phyloP scores from a whole-genome alignment of 768 basidiomycete species.

The Suillus tomentosus region DNA sequence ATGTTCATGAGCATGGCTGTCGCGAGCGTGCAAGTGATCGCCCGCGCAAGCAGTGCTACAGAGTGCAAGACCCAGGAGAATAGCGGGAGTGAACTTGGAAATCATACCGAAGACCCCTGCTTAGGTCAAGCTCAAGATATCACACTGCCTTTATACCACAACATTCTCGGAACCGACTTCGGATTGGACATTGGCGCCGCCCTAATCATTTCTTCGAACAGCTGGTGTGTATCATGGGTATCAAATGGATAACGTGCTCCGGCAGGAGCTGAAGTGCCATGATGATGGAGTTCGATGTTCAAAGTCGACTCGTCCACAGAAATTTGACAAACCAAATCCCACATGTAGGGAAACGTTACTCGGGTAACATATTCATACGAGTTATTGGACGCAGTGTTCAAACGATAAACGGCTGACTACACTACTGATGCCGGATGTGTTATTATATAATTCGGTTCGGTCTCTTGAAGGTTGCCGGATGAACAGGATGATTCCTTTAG shows the following conservation, averaged over 20 bases:
- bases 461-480: too few relatives aligned
- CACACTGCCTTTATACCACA: background rate
- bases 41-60: conserved; percentile 21
- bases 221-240: too few relatives aligned
- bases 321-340: background rate
- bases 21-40: conserved; percentile 20
- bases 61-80: conserved; percentile 20
- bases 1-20: conserved; percentile 35
- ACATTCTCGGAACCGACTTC: background rate
- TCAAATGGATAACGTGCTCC: too few relatives aligned
- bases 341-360: too few relatives aligned
- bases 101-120: conserved; percentile 8
- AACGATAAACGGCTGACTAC: too few relatives aligned
- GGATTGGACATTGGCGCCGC: background rate
- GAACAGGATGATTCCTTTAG: too few relatives aligned
- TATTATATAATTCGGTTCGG: too few relatives aligned
- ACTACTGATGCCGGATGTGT: too few relatives aligned
- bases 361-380: too few relatives aligned
- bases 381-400: too few relatives aligned
- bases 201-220: too few relatives aligned
- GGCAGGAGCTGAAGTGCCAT: background rate
- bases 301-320: background rate
- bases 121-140: background rate
- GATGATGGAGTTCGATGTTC: background rate
- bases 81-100: conserved; percentile 14